Evolutionary conservation across 1,139 yeast species (phyloP), one percentile per base, ranked within the genome.

Genomic region (Yamadazyma songkhlaensis): DNA sequence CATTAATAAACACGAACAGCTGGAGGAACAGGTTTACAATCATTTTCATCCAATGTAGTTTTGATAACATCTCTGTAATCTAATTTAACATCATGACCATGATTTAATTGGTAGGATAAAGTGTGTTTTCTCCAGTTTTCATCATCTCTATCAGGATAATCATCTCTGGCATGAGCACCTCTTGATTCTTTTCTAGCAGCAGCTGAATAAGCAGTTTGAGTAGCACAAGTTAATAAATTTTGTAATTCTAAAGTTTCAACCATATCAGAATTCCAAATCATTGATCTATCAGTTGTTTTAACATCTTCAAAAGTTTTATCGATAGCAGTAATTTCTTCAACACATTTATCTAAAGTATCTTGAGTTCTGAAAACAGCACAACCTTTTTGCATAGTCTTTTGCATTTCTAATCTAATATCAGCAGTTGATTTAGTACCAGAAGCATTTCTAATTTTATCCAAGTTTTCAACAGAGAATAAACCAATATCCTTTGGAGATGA

Each of bases 121-220:
- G 97, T 79, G 71, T 92, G 98, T 75, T 92, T 92, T 94, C 89
- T 88, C 98, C 98, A 92, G 75, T 88, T 74, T 44, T 61, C 89
- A 62, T 92, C 98, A 59, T 92, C 96, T 81, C 98, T 88, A 46
- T 81, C 83, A 57, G 95, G 97, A 74, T 67, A 90, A 67, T 92
- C 98, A 67, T 92, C 98, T 75, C 97, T 85, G 47, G 98, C 97
- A 60, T 92, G 98, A 38, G 98, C 98, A 74, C 98, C 98, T 77
- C 98, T 88, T 34, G 97, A 89, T 74, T 92, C 98, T 59, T 74
- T 84, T 78, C 98, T 87, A 42, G 89, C 95, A 46, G 94, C 90
- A 37, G 98, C 98, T 44, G 96, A 81, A 50, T 72, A 72, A 33
- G 97, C 97, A 39, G 97, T 90, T 74, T 92, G 98, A 51, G 86